phyloP scores from a whole-genome alignment of 345 rosid species.

The Eucalyptus tenuipes region DNA sequence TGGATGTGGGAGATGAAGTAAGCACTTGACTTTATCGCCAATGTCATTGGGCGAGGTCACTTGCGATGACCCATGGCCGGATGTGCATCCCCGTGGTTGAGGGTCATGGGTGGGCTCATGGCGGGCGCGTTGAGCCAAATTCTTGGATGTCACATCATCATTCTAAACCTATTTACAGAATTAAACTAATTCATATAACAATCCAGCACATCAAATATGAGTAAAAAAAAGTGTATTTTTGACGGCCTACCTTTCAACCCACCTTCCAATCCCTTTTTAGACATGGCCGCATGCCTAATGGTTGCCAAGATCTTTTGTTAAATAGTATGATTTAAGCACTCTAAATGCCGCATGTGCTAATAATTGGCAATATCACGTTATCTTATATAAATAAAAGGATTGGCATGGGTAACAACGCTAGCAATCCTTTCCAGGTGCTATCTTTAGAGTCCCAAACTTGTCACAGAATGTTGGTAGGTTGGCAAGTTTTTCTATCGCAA shows the following conservation, averaged over 20 bases:
- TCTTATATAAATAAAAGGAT: background rate
- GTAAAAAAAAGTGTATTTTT: too few species aligned
- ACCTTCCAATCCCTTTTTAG: background rate
- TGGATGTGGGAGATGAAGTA: background rate
- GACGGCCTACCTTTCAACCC: background rate
- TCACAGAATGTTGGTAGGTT: background rate
- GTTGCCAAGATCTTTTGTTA: background rate
- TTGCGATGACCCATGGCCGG: rapidly evolving
- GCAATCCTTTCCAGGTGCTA: too few species aligned
- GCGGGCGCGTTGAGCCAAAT: background rate
- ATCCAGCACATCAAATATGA: too few species aligned
- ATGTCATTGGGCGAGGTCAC: background rate
- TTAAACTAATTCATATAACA: too few species aligned
- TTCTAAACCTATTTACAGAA: too few species aligned
- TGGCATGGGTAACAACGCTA: background rate
- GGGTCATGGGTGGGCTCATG: background rate
- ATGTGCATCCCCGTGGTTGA: background rate
- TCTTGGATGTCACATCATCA: background rate
- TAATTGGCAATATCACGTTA: too few species aligned
- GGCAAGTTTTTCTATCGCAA: background rate
- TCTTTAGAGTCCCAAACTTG: too few species aligned
- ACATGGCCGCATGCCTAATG: background rate
- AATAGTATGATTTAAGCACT: background rate
- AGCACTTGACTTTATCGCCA: background rate
- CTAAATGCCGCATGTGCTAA: too few species aligned